Percentiles rank a stretch among this genome's conserved stretches.
Conservation (phyloP, 345 rosid species). For the Populus davidiana region DNA sequence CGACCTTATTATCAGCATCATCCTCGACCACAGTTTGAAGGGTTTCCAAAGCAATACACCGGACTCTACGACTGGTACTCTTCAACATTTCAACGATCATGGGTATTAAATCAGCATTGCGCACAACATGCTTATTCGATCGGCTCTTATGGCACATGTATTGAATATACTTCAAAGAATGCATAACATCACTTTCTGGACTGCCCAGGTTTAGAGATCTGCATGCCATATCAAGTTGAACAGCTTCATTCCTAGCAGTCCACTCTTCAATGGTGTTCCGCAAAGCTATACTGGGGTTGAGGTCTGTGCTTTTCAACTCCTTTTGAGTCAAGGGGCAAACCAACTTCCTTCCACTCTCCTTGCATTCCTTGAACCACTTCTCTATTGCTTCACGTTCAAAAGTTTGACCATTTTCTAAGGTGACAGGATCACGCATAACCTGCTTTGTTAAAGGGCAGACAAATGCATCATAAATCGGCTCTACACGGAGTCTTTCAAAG, state of each 20-base stretch:
- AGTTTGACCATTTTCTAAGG: slow-evolving; percentile 78
- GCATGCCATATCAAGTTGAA: slow-evolving; percentile 77
- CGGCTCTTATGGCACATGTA: slow-evolving; percentile 54
- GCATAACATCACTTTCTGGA: slow-evolving; percentile 63
- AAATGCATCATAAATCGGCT: slow-evolving; percentile 81
- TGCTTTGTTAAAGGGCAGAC: slow-evolving; percentile 90
- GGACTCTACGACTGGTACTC: slow-evolving; percentile 68
- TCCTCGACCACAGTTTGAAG: slow-evolving; percentile 72
- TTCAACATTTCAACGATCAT: slow-evolving; percentile 73
- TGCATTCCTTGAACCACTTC: slow-evolving; percentile 80
- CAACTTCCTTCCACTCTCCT: slow-evolving; percentile 49
- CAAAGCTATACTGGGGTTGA: slow-evolving; percentile 80
- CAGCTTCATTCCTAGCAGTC: slow-evolving; percentile 87
- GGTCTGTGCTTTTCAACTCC: slow-evolving; percentile 54
- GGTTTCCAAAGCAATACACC: slow-evolving; percentile 71
- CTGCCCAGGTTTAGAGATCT: slow-evolving; percentile 56
- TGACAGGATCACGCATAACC: slow-evolving; percentile 86
- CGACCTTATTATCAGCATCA: slow-evolving; percentile 82
- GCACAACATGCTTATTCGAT: slow-evolving; percentile 51
- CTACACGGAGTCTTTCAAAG: slow-evolving; percentile 57
- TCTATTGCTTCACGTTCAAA: slow-evolving; percentile 92
- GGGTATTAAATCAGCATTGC: slow-evolving; percentile 66
- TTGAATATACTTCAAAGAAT: slow-evolving; percentile 53
- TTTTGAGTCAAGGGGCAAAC: slow-evolving; percentile 74
- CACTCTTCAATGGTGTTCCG: slow-evolving; percentile 89